Evolutionary conservation across 768 basidiomycete genomes (phyloP).

Genomic region (Paxillus rubicundulus): DNA sequence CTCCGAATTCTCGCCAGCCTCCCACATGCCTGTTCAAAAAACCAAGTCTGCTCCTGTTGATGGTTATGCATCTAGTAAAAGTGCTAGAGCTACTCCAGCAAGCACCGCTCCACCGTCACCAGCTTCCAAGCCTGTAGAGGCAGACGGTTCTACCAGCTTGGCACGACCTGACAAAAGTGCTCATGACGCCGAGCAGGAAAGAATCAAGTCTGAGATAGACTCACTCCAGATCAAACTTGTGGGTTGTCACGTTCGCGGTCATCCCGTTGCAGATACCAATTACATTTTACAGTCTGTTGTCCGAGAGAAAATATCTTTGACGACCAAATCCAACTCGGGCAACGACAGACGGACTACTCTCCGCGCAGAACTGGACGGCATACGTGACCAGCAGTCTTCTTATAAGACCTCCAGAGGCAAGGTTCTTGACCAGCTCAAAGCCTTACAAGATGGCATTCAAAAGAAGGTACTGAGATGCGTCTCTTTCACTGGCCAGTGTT

Average conservation of each 20-base stretch:
- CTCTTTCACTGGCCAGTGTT: background rate
- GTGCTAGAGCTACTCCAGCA: constrained; percentile 20
- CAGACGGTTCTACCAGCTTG: constrained; percentile 26
- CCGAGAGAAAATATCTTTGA: constrained; percentile 70
- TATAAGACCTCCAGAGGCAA: constrained; percentile 71
- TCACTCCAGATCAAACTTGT: constrained; percentile 76
- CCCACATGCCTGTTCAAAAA: constrained; percentile 44
- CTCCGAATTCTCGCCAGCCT: constrained; percentile 4
- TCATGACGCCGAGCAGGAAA: constrained; percentile 86
- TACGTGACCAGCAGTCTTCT: constrained; percentile 76
- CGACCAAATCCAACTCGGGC: constrained; percentile 56
- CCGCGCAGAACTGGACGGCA: constrained; percentile 74
- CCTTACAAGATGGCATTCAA: constrained; percentile 70
- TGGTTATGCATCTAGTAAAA: constrained; percentile 39
- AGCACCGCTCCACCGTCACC: constrained; percentile 28
- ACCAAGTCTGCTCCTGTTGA: constrained; percentile 50
- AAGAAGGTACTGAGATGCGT: constrained; percentile 60
- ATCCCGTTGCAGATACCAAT: background rate
- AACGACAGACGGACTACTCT: constrained; percentile 73
- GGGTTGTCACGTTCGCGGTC: constrained; percentile 33
- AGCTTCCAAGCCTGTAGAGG: constrained; percentile 19
- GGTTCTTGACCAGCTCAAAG: constrained; percentile 74
- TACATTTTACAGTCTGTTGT: constrained; percentile 51
- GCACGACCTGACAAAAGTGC: constrained; percentile 81
- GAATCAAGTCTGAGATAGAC: constrained; percentile 81